Evolutionary conservation across 176 grass and related monocot species (phyloP), one percentile per base, ranked within the genome.

Genomic region (Musa beccarii): DNA sequence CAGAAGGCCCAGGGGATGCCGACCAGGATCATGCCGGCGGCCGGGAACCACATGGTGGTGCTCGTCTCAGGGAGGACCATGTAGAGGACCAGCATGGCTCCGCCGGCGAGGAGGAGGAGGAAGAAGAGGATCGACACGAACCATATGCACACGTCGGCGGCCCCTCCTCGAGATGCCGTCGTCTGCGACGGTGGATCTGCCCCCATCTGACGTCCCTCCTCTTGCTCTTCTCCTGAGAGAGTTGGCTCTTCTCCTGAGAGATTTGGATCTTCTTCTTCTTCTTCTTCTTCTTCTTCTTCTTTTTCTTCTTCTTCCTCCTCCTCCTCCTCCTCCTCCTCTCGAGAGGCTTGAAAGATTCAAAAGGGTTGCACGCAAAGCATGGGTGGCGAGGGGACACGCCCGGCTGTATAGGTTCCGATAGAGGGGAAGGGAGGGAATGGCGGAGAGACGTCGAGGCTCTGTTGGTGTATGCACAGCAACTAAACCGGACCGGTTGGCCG

Each of bases 1-100:
- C 66, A 68, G 66, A 68, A 68, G 11, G 66, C 66, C 66, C 66
- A 68, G 22, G 66, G 66, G 66, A 68, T 68, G 24, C 66, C 66
- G 15, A 68, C 66, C 3, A 68, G 25, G 66, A 68, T 68, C 66
- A 68, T 68, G 11, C 23, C 66, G 22, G 8, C 25, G 23, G 66
- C 22, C 3, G 66, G 66, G 66, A 68, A 68, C 66, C 66, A 68
- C 23, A 43, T 28, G 2, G 66, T 68, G 11, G 15, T 25, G 24
- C 15, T 7, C 15, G 66, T 29, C 14, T 68, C 66, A 6, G 66
- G 66, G 28, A 68, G 66, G 26, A 49, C 66, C 22, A 68, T 15
- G 66, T 68, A 68, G 66, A 68, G 66, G 13, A 68, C 66, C 8
- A 68, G 66, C 25, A 68, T 9, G 25, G 15, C 66, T 26, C 66